Percentiles rank a stretch among this genome's conserved stretches.
Evolutionary conservation across 129 eudicot genomes (phyloP).

Genomic region (Chrysanthemum seticuspe): DNA sequence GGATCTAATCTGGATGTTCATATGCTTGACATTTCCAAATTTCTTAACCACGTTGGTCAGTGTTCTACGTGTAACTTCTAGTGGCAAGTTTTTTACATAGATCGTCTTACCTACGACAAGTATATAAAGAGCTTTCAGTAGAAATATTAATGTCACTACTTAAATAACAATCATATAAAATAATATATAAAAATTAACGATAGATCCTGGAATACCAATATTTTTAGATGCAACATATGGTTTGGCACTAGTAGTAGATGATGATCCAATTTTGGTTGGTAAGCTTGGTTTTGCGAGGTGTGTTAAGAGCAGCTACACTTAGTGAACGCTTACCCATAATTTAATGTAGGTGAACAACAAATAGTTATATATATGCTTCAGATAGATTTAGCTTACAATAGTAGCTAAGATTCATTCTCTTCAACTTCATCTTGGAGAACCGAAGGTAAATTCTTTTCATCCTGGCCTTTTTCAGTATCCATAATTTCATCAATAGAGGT

Average conservation of each 20-base stretch:
- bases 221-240: no score
- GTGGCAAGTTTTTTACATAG: slow-evolving; percentile 21
- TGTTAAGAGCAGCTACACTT: background rate
- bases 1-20: slow-evolving; percentile 21
- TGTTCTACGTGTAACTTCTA: background rate
- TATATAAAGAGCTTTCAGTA: background rate
- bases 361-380: background rate
- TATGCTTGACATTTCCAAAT: slow-evolving; percentile 14
- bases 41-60: slow-evolving; percentile 12
- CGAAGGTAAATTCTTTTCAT: slow-evolving; percentile 5
- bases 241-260: background rate
- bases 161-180: background rate
- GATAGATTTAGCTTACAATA: background rate
- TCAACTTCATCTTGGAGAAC: background rate
- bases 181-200: background rate
- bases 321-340: background rate
- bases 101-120: slow-evolving; percentile 19
- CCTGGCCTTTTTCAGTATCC: background rate
- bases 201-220: no score
- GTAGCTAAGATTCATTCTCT: slow-evolving; percentile 12
- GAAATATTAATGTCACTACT: background rate
- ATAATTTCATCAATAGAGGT: background rate
- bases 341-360: background rate
- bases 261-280: no score
- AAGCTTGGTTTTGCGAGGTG: no score